Conservation (phyloP, 164 flowering plant genomes). For the Platanus orientalis region DNA sequence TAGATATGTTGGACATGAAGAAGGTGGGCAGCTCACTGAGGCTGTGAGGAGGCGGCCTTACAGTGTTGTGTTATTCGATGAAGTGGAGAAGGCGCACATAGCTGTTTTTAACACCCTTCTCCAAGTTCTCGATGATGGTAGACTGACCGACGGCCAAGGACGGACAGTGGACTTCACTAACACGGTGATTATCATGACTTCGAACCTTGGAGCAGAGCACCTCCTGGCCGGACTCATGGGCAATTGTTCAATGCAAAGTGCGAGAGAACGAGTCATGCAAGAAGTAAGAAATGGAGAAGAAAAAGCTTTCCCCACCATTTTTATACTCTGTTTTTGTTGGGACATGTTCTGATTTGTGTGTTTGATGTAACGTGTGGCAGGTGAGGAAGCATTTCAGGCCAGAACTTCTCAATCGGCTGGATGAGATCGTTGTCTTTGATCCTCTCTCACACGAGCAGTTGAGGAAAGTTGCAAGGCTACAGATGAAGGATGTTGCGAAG, state of each 20-base stretch:
- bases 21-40: conserved; percentile 97
- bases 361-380: conserved; percentile 21
- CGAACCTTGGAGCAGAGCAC: conserved; percentile 90
- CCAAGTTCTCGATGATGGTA: conserved; percentile 95
- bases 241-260: conserved; percentile 59
- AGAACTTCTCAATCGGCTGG: conserved; percentile 74
- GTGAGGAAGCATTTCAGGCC: conserved; percentile 82
- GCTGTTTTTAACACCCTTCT: conserved; percentile 84
- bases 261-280: conserved; percentile 64
- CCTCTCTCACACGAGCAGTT: conserved; percentile 80
- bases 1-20: conserved; percentile 93
- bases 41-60: conserved; percentile 87
- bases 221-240: conserved; percentile 68
- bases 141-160: conserved; percentile 94
- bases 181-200: conserved; percentile 88
- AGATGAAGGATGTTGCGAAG: conserved; percentile 74
- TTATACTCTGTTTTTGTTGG: background rate
- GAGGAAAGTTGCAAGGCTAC: conserved; percentile 69
- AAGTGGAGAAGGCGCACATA: conserved; percentile 85
- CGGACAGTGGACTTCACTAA: conserved; percentile 88
- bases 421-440: conserved; percentile 87
- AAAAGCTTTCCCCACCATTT: no score
- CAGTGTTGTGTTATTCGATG: conserved; percentile 81
- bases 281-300: conserved; percentile 34
- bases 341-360: background rate